These are phyloP conservation scores for Candida fluviatilis DNA, from an alignment of 805 yeast genomes.

Conservation along the genomic window DNA sequence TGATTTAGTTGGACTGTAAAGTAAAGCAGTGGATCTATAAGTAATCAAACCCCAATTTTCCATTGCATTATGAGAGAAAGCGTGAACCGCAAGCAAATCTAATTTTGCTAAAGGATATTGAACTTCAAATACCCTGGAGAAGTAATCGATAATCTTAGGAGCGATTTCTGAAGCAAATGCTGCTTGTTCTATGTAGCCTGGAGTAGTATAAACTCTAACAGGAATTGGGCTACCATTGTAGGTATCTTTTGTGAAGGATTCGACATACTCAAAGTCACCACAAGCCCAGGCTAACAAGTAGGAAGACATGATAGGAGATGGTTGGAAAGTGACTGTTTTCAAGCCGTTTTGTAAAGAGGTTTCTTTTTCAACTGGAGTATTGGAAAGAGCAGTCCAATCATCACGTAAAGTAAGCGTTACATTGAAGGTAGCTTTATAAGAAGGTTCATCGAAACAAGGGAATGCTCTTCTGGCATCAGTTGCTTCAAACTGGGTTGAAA, in stretches of 20 bases:
- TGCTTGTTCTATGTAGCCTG: conserved; percentile 46
- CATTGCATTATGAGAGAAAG: conserved; percentile 84
- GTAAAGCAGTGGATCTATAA: conserved; percentile 54
- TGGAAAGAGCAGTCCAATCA: conserved; percentile 40
- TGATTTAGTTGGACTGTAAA: conserved; percentile 43
- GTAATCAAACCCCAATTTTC: conserved; percentile 84
- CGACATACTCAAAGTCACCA: conserved; percentile 54
- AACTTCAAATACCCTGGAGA: conserved; percentile 45
- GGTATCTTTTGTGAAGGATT: conserved; percentile 35
- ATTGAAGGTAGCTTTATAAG: conserved; percentile 50
- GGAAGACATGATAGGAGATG: conserved; percentile 53
- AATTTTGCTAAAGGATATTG: conserved; percentile 75
- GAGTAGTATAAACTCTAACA: conserved; percentile 49
- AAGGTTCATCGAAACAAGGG: conserved; percentile 58
- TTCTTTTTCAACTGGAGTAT: conserved; percentile 38
- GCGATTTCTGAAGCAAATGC: conserved; percentile 45
- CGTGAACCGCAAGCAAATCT: conserved; percentile 75
- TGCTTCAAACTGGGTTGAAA: conserved; percentile 56
- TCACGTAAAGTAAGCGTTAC: conserved; percentile 35
- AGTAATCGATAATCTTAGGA: conserved; percentile 47
- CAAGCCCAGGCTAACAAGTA: conserved; percentile 57
- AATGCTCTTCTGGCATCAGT: conserved; percentile 57
- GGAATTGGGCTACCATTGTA: conserved; percentile 43
- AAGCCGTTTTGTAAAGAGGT: conserved; percentile 7
- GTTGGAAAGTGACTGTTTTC: conserved; percentile 34